Base-by-base conservation (phyloP, 2,329 filamentous ascomycete genomes). In the Penicillium capsulatum region DNA sequence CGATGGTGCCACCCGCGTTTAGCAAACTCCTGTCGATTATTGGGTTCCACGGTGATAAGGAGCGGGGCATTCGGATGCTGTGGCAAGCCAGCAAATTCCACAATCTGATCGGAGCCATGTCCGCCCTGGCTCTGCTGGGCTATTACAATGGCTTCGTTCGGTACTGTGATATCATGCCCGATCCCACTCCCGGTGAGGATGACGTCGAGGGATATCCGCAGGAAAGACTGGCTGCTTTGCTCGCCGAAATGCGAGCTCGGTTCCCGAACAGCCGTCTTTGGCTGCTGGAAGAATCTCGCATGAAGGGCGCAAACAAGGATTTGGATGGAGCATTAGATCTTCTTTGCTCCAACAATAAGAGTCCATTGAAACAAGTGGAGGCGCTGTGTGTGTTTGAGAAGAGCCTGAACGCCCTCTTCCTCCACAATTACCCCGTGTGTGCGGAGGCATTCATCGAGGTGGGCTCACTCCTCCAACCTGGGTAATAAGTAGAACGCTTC, bases 31-130 rank as follows among this genome's bases (percentile, higher is more conserved):
- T 97, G 3, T 86, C 83, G 43, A 83, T 97, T 29, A 84, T 96
- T 19, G 92, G 92, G 1, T 97, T 97, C 68, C 82, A 80, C 45
- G 92, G 92, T 20, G 90, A 97, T 60, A 83, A 90, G 30, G 80
- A 87, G 46, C 77, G 83, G 27, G 92, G 90, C 7, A 74, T 96
- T 20, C 74, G 77, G 27, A 84, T 96, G 79, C 79, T 98, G 3
- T 98, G 92, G 92, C 82, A 86, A 60, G 86, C 88, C 9, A 89
- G 87, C 15, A 81, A 82, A 34, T 92, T 90, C 61, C 69, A 82
- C 46, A 95, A 95, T 61, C 78, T 97, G 56, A 94, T 96, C 58
- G 91, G 90, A n/a, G 91, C 86, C 5, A 83, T 97, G 59, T 83
- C 90, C 0, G 87, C 84, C 0, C 74, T 97, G 28, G 77, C 87